A percentile compares a stretch with the other conserved stretches of the same genome.
phyloP scores from a whole-genome alignment of 495 filamentous ascomycete genomes.

The Aspergillus cavernicola region DNA sequence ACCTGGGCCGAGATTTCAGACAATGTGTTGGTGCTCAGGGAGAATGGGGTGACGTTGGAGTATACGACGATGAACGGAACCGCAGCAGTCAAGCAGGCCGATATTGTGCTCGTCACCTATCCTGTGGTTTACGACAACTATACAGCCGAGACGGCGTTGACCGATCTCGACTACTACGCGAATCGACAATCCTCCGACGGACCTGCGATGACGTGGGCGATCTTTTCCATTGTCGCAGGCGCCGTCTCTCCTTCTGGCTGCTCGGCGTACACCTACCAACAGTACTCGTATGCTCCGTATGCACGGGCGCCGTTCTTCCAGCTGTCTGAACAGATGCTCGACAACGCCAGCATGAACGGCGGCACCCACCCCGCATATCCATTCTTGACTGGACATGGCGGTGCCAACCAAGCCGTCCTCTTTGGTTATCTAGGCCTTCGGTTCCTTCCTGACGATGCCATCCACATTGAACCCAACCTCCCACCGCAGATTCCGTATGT shows the following conservation, averaged over 20 bases:
- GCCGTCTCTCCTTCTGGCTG: constrained; percentile 57
- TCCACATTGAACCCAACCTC: constrained; percentile 56
- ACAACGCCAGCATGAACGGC: constrained; percentile 61
- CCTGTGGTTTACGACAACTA: constrained; percentile 57
- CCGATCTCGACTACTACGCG: constrained; percentile 61
- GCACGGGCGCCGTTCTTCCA: constrained; percentile 50
- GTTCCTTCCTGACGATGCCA: constrained; percentile 44
- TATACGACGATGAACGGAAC: constrained; percentile 64
- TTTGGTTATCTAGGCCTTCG: constrained; percentile 61
- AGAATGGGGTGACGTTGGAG: constrained; percentile 66
- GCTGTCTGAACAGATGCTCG: constrained; percentile 65
- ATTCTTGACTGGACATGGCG: constrained; percentile 65
- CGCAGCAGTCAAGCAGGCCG: constrained; percentile 61
- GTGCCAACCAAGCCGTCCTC: constrained; percentile 57
- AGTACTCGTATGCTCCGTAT: constrained; percentile 57
- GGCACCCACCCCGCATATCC: constrained; percentile 64
- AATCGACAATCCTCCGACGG: constrained; percentile 59
- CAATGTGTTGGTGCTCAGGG: constrained; percentile 49
- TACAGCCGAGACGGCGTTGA: constrained; percentile 44
- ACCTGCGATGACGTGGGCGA: constrained; percentile 66
- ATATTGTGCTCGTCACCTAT: constrained; percentile 59
- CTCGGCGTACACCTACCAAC: constrained; percentile 59
- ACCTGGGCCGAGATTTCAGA: constrained; percentile 52
- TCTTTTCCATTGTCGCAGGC: constrained; percentile 59
- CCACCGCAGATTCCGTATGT: constrained; percentile 61